Percentiles rank a stretch among this genome's conserved stretches.
These are phyloP conservation scores for Brassica napus DNA, from an alignment of 345 rosid genomes.

Conservation along the genomic window Da-Ae NC_063443.1:15603501-15604000, in stretches of 20 bases:
- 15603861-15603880: constrained; percentile 72
- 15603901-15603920: constrained; percentile 68
- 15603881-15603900: constrained; percentile 72
- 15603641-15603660: constrained; percentile 70
- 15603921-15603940: constrained; percentile 72
- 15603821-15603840: constrained; percentile 65
- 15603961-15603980: constrained; percentile 73
- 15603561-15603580: constrained; percentile 60
- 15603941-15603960: constrained; percentile 66
- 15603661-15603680: constrained; percentile 68
- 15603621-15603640: constrained; percentile 71
- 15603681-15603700: constrained; percentile 71
- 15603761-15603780: background rate
- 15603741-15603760: constrained; percentile 48
- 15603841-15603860: constrained; percentile 71
- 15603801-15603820: background rate
- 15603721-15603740: constrained; percentile 73
- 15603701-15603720: constrained; percentile 69
- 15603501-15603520: constrained; percentile 61
- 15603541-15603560: constrained; percentile 63
- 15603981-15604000: constrained; percentile 71
- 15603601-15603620: constrained; percentile 82
- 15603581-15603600: constrained; percentile 63
- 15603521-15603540: constrained; percentile 66
- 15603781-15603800: background rate